Conservation (phyloP, 306 rosid species). For the apple (Malus domestica) region ASM211411v1 NC_041793.1:45289501-45290000, state of each 20-base stretch:
- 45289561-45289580: too few relatives aligned
- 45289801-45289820: slow-evolving; percentile 59
- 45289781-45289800: slow-evolving; percentile 98
- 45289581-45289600: background rate
- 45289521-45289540: background rate
- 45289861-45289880: slow-evolving; percentile 86
- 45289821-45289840: slow-evolving; percentile 75
- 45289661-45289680: slow-evolving; percentile 68
- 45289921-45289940: slow-evolving; percentile 83
- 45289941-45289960: slow-evolving; percentile 47
- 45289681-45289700: slow-evolving; percentile 59
- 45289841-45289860: slow-evolving; percentile 86
- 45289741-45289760: slow-evolving; percentile 43
- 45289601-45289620: background rate
- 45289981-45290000: background rate
- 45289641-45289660: slow-evolving; percentile 1
- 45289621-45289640: background rate
- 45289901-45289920: slow-evolving; percentile 88
- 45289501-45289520: background rate
- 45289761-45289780: slow-evolving; percentile 93
- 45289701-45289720: slow-evolving; percentile 22
- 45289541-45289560: background rate
- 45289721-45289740: slow-evolving; percentile 15
- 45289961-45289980: background rate
- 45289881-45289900: slow-evolving; percentile 97